Percentiles rank a stretch among this genome's conserved stretches.
Evolutionary conservation across 768 basidiomycete genomes (phyloP).

Genomic region (Serpula lacrymans): DNA sequence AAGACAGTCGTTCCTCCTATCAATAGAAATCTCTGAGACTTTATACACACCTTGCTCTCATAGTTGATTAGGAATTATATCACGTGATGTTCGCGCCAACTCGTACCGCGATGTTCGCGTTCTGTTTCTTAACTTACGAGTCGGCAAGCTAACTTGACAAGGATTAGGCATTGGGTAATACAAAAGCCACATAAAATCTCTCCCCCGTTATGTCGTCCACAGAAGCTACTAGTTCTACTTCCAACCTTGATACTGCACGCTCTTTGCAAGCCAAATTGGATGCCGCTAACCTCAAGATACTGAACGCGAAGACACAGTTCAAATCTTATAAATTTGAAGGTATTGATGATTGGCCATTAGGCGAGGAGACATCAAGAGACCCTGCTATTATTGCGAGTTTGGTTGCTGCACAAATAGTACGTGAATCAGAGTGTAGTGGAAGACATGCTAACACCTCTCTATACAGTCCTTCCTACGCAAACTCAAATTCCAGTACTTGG

Average conservation of each 20-base stretch:
- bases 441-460: neutral
- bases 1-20: too few relatives aligned
- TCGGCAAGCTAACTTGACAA: neutral
- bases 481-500: slow-evolving; percentile 85
- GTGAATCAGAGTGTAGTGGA: slow-evolving; percentile 15
- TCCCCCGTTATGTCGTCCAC: neutral
- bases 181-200: neutral
- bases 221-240: neutral
- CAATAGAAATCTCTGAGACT: too few relatives aligned
- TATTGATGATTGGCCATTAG: slow-evolving; percentile 18
- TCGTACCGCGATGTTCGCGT: too few relatives aligned
- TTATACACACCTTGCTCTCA: too few relatives aligned
- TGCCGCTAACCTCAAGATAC: slow-evolving; percentile 18
- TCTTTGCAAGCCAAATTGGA: slow-evolving; percentile 21
- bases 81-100: too few relatives aligned
- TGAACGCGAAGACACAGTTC: slow-evolving; percentile 16
- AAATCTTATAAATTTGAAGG: slow-evolving; percentile 26
- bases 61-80: too few relatives aligned
- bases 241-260: neutral
- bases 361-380: slow-evolving; percentile 39
- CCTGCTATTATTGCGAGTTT: slow-evolving; percentile 56
- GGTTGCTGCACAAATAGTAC: slow-evolving; percentile 58
- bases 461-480: slow-evolving; percentile 69
- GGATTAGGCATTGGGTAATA: neutral
- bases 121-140: neutral